These are phyloP conservation scores for Nannochloropsis salina DNA, from an alignment of 108 stramenopile species.

Conservation along the genomic window DNA sequence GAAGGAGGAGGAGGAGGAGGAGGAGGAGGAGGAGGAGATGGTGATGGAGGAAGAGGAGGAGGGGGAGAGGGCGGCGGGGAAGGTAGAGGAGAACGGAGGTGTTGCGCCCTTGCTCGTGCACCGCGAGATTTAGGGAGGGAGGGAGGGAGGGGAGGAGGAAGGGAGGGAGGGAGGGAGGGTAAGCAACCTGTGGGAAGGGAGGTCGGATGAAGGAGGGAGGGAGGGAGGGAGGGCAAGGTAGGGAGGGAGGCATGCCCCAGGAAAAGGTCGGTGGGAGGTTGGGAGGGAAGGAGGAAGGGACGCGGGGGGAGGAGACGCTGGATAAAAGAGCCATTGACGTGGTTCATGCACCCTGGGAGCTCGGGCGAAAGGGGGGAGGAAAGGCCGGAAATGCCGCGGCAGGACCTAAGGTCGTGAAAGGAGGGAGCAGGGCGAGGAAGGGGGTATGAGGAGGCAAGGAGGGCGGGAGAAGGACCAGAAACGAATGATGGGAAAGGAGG, in stretches of 20 bases:
- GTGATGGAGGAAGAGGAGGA: not conserved
- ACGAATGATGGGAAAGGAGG: not conserved
- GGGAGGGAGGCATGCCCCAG: not conserved
- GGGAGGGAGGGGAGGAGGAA: not conserved
- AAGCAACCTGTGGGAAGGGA: not conserved
- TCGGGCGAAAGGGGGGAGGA: too few relatives aligned
- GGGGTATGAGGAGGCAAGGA: not conserved
- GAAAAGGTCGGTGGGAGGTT: not conserved
- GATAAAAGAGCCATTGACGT: too few relatives aligned
- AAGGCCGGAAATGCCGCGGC: too few relatives aligned
- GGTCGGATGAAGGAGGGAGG: not conserved
- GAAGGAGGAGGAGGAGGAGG: not conserved
- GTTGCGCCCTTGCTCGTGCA: not conserved
- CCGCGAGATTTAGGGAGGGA: conserved; percentile 14
- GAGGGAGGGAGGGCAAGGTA: not conserved
- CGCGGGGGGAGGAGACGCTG: not conserved
- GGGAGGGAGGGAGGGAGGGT: not conserved
- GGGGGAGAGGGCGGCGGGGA: not conserved
- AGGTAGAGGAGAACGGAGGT: not conserved
- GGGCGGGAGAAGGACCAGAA: not conserved
- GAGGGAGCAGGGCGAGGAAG: too few relatives aligned
- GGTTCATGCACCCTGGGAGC: too few relatives aligned
- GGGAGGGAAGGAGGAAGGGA: not conserved
- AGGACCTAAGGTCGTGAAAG: too few relatives aligned
- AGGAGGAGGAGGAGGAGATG: not conserved